Evolutionary conservation across 805 yeast species (phyloP).

Genomic region (Spathaspora hagerdaliae): DNA sequence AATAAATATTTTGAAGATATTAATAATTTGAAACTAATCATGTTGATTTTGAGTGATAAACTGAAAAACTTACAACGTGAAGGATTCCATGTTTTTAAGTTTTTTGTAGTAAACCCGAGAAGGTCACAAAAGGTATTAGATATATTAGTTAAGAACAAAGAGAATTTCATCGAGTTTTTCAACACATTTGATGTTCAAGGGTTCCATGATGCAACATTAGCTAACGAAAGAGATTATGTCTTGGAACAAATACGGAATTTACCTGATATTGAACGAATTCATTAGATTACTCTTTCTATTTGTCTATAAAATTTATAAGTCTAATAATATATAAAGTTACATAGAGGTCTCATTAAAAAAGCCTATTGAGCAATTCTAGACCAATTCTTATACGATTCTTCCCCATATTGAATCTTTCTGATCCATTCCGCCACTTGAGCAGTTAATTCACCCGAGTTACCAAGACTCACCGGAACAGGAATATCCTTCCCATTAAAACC

Average conservation of each 20-base stretch:
- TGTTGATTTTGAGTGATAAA: constrained; percentile 83
- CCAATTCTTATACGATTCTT: constrained; percentile 59
- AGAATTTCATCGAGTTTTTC: constrained; percentile 67
- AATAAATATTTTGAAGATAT: constrained; percentile 74
- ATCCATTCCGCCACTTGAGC: constrained; percentile 82
- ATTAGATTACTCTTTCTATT: constrained; percentile 1
- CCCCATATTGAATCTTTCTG: constrained; percentile 86
- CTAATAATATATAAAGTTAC: neutral
- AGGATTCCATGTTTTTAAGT: constrained; percentile 89
- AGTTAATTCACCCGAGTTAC: constrained; percentile 81
- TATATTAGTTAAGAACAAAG: constrained; percentile 78
- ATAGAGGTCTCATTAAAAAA: neutral
- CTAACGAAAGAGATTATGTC: constrained; percentile 79
- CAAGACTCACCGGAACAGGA: constrained; percentile 72
- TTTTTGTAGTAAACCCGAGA: constrained; percentile 94
- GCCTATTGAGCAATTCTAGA: constrained; percentile 30
- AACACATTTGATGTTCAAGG: constrained; percentile 58
- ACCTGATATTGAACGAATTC: constrained; percentile 51
- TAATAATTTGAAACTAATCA: constrained; percentile 77
- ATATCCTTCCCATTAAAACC: constrained; percentile 72
- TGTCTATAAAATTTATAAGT: neutral
- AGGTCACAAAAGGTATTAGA: constrained; percentile 78
- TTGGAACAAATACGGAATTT: constrained; percentile 67
- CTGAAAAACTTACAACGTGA: constrained; percentile 86
- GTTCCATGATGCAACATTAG: constrained; percentile 62